Base-by-base conservation (phyloP, 1,284 basidiomycete species). In the Ganoderma meredithae region DNA sequence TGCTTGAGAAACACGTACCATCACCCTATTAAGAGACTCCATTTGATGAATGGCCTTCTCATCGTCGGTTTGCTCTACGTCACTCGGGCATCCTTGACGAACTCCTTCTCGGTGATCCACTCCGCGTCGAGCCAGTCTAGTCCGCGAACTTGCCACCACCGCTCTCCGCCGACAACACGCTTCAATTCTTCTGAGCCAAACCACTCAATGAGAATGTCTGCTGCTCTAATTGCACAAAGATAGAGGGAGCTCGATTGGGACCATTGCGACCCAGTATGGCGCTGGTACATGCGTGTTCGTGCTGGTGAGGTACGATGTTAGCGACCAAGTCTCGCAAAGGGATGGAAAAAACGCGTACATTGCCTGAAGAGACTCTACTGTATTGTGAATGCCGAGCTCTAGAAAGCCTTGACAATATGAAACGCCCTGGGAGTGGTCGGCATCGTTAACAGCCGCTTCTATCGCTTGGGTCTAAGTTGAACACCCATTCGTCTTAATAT, bases 61-160 rank as follows among this genome's bases (percentile, higher is more conserved):
- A 12, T 76, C 75, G 4, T 77, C 76, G 8, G 78, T 79, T 7
- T 84, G 65, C 55, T 81, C 82, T 65, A 77, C 77, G 10, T 77
- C 77, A 15, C 70, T 1, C 72, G 65, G 0, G 68, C 72, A 19
- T 81, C 75, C 39, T 75, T 76, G 15, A 88, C 74, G 69, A 83
- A 84, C 53, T 85, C 82, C 71, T 83, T 84, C 74, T 88, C 83
- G 1, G 90, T 90, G 62, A 96, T 90, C 94, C 94, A 95, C 78
- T 96, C 94, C 4, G 83, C 90, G 67, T 94, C 91, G 1, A 93
- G 77, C 25, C 90, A 90, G 66, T 88, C 85, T 43, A 90, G 75
- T 19, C 88, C 88, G 52, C 88, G 83, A n/a, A 94, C 87, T 77
- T 94, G 94, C 95, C 95, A 96, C 95, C 94, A 96, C 65, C 89